phyloP scores from a whole-genome alignment of 2,329 filamentous ascomycete species.

The Pyricularia grisea region DNA sequence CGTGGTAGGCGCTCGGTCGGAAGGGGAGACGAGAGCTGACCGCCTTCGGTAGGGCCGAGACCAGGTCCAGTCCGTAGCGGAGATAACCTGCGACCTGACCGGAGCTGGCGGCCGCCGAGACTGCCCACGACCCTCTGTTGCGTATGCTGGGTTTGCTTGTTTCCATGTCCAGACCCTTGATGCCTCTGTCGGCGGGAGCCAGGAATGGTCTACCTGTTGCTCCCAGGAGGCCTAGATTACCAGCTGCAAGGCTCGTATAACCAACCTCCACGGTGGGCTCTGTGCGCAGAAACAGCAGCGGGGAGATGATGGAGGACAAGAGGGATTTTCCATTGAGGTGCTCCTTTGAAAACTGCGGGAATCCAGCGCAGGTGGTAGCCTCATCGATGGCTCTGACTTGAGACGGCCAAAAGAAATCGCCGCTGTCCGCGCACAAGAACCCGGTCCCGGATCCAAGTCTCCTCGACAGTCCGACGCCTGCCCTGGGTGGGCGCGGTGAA shows the following conservation, averaged over 20 bases:
- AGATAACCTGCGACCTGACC: slow-evolving; percentile 22
- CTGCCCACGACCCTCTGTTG: slow-evolving; percentile 26
- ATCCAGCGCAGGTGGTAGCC: slow-evolving; percentile 5
- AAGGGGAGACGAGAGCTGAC: not conserved
- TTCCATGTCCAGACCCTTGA: slow-evolving; percentile 27
- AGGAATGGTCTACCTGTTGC: slow-evolving; percentile 19
- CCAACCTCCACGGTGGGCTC: slow-evolving; percentile 31
- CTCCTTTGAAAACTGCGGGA: slow-evolving; percentile 2
- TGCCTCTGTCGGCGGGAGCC: slow-evolving; percentile 20
- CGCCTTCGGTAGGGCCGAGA: slow-evolving; percentile 14
- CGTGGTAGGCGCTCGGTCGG: slow-evolving; percentile 11
- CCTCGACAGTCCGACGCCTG: slow-evolving; percentile 23
- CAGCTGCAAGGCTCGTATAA: slow-evolving; percentile 20
- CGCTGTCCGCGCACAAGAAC: slow-evolving; percentile 31
- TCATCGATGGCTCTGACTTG: not conserved
- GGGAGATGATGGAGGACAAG: not conserved
- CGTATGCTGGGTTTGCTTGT: slow-evolving; percentile 6
- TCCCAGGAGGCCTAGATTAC: slow-evolving; percentile 20
- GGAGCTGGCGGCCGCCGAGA: slow-evolving; percentile 23
- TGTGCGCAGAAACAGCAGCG: slow-evolving; percentile 8
- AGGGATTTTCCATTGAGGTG: not conserved
- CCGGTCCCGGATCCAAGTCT: slow-evolving; percentile 22
- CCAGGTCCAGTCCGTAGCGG: slow-evolving; percentile 25
- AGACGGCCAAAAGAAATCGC: slow-evolving; percentile 21
- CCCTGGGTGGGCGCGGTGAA: slow-evolving; percentile 13